Evolutionary conservation across 306 rosid genomes (phyloP), one percentile per base, ranked within the genome.

Genomic region (Cucurbita moschata): DNA sequence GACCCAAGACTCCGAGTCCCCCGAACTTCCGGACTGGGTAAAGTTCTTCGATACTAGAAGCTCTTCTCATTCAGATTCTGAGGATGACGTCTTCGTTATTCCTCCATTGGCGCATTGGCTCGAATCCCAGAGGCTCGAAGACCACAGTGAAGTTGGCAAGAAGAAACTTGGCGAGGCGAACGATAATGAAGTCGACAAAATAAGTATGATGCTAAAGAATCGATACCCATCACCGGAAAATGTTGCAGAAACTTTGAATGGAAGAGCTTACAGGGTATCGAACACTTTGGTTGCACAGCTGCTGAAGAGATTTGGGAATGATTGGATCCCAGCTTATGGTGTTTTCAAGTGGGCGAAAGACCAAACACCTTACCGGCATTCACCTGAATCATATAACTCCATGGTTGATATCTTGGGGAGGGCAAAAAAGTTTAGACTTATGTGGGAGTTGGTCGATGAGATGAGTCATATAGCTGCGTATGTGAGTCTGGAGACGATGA

Each of bases 71-170:
- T 76, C 73, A 1, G 76, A 69, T 15, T 52, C 78, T 0, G 82
- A 82, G 12, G 96, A 83, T 23, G 96, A 88, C 2, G 87, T 85
- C 62, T 94, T 94, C 61, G 89, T 89, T 8, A 87, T 90, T 75
- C 96, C 96, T 81, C 86, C 98, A 19, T 88, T 89, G 26, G 86
- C 90, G 53, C 63, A 73, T 16, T 93, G 98, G 98, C 81, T 88
- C 44, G 84, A 92, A 42, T 50, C 82, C 68, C 86, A 56, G 38
- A 69, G 58, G 77, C 77, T 76, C 21, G 54, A 46, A 47, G 77
- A 68, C 53, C 14, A 50, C 7, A 14, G n/a, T 50, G 14, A 14
- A 18, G 35, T 43, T 13, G 47, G 10, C n/a, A 75, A 52, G 43
- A 82, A 21, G 60, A 8, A 76, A 13, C 66, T 70, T 12, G 43